Conservation (phyloP, 768 basidiomycete genomes). For the Lentinula lateritia region DNA sequence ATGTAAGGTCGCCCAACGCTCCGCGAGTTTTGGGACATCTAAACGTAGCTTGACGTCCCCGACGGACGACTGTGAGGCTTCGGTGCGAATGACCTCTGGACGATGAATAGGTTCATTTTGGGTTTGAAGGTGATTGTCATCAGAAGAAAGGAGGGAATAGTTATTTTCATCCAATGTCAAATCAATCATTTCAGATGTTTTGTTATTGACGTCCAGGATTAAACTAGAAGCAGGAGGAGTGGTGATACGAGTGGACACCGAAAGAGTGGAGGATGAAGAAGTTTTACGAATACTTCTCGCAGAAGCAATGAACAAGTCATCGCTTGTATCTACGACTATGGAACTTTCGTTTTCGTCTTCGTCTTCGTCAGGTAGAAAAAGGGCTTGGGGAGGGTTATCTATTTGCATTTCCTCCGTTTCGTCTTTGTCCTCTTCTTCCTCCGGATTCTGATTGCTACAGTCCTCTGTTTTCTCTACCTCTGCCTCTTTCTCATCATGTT, state of each 20-base stretch:
- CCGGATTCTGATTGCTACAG: slow-evolving; percentile 16
- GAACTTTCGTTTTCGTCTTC: slow-evolving; percentile 13
- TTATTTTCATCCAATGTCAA: slow-evolving; percentile 18
- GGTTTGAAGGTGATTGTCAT: slow-evolving; percentile 1
- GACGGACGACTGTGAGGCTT: slow-evolving; percentile 3
- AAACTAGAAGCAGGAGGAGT: neutral
- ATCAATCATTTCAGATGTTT: slow-evolving; percentile 13
- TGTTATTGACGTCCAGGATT: neutral
- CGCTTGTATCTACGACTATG: slow-evolving; percentile 11
- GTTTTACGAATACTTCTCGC: neutral
- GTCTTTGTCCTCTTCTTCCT: neutral
- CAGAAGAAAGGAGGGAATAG: slow-evolving; percentile 10
- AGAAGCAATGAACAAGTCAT: slow-evolving; percentile 6
- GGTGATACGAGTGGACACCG: neutral
- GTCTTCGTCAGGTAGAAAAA: slow-evolving; percentile 7
- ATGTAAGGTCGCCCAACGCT: slow-evolving; percentile 14
- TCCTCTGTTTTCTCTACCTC: slow-evolving; percentile 14
- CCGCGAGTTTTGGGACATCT: slow-evolving; percentile 24
- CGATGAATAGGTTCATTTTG: slow-evolving; percentile 16
- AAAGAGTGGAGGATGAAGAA: neutral
- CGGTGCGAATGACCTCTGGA: slow-evolving; percentile 37
- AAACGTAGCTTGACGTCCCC: slow-evolving; percentile 26
- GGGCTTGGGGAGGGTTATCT: neutral
- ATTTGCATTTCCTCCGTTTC: neutral
- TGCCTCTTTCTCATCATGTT: slow-evolving; percentile 14